phyloP scores from a whole-genome alignment of 2,329 filamentous ascomycete genomes.

The Boeremia exigua region DNA sequence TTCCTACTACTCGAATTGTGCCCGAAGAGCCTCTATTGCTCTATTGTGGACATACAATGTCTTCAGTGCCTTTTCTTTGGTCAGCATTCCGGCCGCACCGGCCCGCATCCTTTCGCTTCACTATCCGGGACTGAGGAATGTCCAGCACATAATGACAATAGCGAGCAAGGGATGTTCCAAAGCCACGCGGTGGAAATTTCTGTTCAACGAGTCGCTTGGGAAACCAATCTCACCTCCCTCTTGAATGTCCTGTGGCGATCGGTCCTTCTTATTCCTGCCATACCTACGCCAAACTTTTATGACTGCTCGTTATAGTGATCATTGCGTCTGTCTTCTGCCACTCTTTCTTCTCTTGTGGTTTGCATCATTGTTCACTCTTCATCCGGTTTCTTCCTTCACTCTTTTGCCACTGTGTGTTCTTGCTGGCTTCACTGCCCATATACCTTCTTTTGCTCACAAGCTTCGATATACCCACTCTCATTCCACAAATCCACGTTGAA shows the following conservation, averaged over 20 bases:
- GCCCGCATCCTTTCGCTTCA: slow-evolving; percentile 16
- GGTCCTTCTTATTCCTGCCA: slow-evolving; percentile 7
- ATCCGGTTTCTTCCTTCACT: background rate
- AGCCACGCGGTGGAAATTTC: slow-evolving; percentile 22
- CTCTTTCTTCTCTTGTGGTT: slow-evolving; percentile 8
- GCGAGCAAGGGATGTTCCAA: slow-evolving; percentile 41
- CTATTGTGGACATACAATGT: background rate
- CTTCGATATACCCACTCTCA: slow-evolving; percentile 12
- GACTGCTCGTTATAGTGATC: slow-evolving; percentile 9
- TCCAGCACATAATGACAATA: slow-evolving; percentile 30
- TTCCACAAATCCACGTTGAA: background rate
- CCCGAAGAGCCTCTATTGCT: too few species aligned
- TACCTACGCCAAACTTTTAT: slow-evolving; percentile 3
- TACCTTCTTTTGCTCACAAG: slow-evolving; percentile 18
- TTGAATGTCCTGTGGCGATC: slow-evolving; percentile 6
- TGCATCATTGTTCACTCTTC: slow-evolving; percentile 4
- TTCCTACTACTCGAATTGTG: background rate
- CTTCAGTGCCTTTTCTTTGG: background rate
- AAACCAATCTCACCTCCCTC: slow-evolving; percentile 25
- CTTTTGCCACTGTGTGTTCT: slow-evolving; percentile 7
- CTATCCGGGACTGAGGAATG: slow-evolving; percentile 31
- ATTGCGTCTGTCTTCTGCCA: slow-evolving; percentile 3
- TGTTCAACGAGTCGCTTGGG: slow-evolving; percentile 29
- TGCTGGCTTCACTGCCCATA: slow-evolving; percentile 17
- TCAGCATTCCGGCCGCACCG: slow-evolving; percentile 27